Evolutionary conservation across 495 filamentous ascomycete genomes (phyloP).

Genomic region (Hypomontagnella submonticulosa): DNA sequence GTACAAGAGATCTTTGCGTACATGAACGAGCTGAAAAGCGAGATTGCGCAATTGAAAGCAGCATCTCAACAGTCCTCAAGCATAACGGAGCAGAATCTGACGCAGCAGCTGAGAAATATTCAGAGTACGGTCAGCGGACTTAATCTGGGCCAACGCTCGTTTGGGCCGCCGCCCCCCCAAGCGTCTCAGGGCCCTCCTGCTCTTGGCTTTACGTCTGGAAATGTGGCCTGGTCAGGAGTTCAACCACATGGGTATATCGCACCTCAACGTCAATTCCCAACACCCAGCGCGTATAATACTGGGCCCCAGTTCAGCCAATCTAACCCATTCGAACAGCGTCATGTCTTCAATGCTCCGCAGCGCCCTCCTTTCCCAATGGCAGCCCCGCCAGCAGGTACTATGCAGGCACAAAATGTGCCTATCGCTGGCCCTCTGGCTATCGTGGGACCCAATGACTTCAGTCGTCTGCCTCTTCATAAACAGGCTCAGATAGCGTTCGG

Average conservation of each 20-base stretch:
- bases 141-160: background rate
- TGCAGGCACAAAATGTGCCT: no score
- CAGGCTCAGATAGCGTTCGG: slow-evolving; percentile 41
- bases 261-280: background rate
- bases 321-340: background rate
- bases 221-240: background rate
- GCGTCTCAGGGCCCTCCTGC: background rate
- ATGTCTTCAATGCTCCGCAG: background rate
- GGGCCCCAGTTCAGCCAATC: background rate
- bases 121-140: background rate
- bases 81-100: background rate
- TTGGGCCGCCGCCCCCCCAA: background rate
- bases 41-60: slow-evolving; percentile 12
- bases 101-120: slow-evolving; percentile 2
- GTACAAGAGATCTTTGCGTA: background rate
- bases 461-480: slow-evolving; percentile 6
- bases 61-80: background rate
- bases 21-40: background rate
- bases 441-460: background rate
- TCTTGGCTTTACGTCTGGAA: background rate
- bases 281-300: background rate
- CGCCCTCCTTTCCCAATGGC: background rate
- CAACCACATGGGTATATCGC: background rate
- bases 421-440: background rate
- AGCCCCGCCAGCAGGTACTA: background rate